Base-by-base conservation (phyloP, 2,329 filamentous ascomycete genomes). In the Hypoxylon sp. region DNA sequence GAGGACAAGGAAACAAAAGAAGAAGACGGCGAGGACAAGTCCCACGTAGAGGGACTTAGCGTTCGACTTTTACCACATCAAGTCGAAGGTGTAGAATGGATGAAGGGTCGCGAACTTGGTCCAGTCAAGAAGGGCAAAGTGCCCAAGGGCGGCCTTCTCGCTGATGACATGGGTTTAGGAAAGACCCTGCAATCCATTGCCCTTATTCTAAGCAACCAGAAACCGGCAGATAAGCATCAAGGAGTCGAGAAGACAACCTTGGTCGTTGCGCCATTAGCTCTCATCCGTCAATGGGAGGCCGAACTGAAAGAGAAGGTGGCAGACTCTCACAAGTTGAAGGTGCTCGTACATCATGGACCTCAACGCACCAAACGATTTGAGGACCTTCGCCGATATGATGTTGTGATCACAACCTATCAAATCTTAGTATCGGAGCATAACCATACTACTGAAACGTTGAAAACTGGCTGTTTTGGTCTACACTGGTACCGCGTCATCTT, bases 401-500 rank as follows among this genome's bases (percentile, higher is more conserved):
- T 99, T 22, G 95, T 99, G 35, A 93, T 99, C 74, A 99, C 97
- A 0, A 99, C 96, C 0, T 99, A 97, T 77, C 94, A 98, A 74
- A 97, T 97, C 56, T 85, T 99, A 0, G 94, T 97, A 5, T 98
- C 96, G 0, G 96, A 99, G 77, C 91, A 96, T 77, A 91, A 89
- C 9, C 87, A 89, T 66, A 91, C 90, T 10, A 90, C 88, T 44
- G 88, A 88, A 51, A 84, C 83, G 2, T 84, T 90, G 42, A 92
- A 94, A 76, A 88, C 90, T 56, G 95, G 94, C 10, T 95, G 94
- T 75, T 98, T 98, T 77, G 94, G 93, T 10, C 84, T 98, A 5
- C 90, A 95, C 75, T 99, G 96, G 96, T 98, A 96, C 83, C 92
- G 96, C 56, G 88, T 98, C 68, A 95, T 99, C 71, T 86, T 99